Base-by-base conservation (phyloP, 2,329 filamentous ascomycete species). In the Ceratocystis colombiana region DNA sequence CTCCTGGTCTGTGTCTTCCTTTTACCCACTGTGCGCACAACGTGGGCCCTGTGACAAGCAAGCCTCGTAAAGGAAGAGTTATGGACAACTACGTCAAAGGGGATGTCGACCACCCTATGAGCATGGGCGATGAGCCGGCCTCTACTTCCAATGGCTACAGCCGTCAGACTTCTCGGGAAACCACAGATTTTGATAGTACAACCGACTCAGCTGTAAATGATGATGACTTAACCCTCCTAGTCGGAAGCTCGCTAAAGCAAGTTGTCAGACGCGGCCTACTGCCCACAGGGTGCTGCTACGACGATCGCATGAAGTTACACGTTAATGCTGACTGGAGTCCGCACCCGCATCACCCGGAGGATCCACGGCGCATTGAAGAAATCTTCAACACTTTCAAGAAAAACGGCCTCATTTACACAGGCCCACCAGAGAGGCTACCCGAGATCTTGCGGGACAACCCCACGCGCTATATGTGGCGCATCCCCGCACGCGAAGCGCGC, bases 261-360 rank as follows among this genome's bases (percentile, higher is more conserved):
- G 70, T 79, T 63, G 74, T 73, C 15, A 76, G 76, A 66, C 78
- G 76, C 46, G 79, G 79, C 1, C 75, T 84, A 30, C 78, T 89
- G 1, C 84, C 87, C 0, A 92, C 88, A 0, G 89, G 89, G 2
- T 85, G 88, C 68, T 93, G 89, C 70, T 99, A 97, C 73, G 94
- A 99, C 77, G 86, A 90, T 67, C 85, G 93, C 41, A 99, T 99
- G 94, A 90, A 94, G 68, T 88, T 95, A 68, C 94, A 99, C 74
- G 89, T 91, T 65, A 96, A 96, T 73, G 86, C 89, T 17, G 86
- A 90, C 73, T 87, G 85, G 72, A 84, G 82, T 20, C 81, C 82
- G 1, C 83, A 86, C 61, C 88, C 93, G 25, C 87, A 95, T 64
- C 94, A 99, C 72, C 94, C 94, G 0, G 94, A 99, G 75, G 94